Evolutionary conservation across 768 basidiomycete genomes (phyloP).

Genomic region (Suillus weaverae): DNA sequence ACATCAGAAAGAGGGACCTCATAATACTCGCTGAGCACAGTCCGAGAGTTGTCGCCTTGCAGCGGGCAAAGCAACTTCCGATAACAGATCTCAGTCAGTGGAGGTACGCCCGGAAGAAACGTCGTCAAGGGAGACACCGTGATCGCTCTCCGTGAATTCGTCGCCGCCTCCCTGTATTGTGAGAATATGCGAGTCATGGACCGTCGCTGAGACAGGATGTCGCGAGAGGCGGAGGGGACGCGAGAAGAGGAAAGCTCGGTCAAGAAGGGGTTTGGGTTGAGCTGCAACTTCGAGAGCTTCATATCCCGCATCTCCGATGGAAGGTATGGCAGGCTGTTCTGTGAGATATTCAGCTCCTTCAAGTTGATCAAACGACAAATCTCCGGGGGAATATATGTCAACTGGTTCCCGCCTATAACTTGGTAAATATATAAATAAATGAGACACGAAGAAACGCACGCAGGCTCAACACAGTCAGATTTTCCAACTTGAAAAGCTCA

Average conservation of each 20-base stretch:
- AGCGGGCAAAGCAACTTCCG: conserved; percentile 37
- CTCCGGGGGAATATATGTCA: conserved; percentile 62
- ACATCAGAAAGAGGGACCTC: conserved; percentile 32
- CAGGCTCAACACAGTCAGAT: conserved; percentile 61
- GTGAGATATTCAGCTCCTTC: conserved; percentile 58
- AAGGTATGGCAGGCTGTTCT: conserved; percentile 57
- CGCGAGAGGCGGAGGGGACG: conserved; percentile 11
- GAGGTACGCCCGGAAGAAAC: conserved; percentile 24
- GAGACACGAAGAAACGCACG: conserved; percentile 42
- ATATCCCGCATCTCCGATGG: conserved; percentile 67
- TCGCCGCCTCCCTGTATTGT: conserved; percentile 10
- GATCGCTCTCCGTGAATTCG: conserved; percentile 5
- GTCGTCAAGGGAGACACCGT: conserved; percentile 22
- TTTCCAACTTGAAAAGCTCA: conserved; percentile 55
- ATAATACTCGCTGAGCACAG: conserved; percentile 26
- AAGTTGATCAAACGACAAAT: conserved; percentile 55
- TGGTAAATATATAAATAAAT: neutral
- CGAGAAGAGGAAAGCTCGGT: conserved; percentile 26
- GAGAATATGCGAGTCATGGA: conserved; percentile 14
- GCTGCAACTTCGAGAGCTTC: conserved; percentile 45
- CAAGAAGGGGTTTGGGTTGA: conserved; percentile 65
- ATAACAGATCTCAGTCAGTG: conserved; percentile 39
- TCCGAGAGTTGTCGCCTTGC: conserved; percentile 5
- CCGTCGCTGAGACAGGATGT: conserved; percentile 14
- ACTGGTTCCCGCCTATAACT: conserved; percentile 52